Evolutionary conservation across 495 filamentous ascomycete species (phyloP).

Genomic region (Podospora pseudoanserina): DNA sequence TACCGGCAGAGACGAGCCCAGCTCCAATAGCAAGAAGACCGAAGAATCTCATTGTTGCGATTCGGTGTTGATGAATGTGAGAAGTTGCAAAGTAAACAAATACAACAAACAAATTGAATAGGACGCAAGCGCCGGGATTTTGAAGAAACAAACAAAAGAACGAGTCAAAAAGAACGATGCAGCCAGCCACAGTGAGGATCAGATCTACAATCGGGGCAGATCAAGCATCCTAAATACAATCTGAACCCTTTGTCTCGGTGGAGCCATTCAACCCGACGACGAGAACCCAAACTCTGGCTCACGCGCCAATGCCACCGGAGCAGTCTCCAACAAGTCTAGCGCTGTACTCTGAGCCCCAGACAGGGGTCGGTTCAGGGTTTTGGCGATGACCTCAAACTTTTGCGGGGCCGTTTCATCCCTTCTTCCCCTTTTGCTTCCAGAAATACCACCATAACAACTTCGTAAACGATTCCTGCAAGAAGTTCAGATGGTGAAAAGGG

Average conservation of each 20-base stretch:
- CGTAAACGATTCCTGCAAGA: background rate
- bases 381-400: slow-evolving; percentile 1
- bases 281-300: background rate
- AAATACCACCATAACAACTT: background rate
- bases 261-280: background rate
- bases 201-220: background rate
- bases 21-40: slow-evolving; percentile 14
- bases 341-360: too few species aligned
- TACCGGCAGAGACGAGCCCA: slow-evolving; percentile 17
- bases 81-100: background rate
- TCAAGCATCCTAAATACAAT: slow-evolving; percentile 1
- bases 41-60: slow-evolving; percentile 17
- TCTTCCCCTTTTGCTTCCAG: background rate
- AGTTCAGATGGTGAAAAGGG: background rate
- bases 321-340: background rate
- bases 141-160: background rate
- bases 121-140: slow-evolving; percentile 8
- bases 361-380: background rate
- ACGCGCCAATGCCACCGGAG: background rate
- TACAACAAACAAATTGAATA: background rate
- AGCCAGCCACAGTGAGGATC: slow-evolving; percentile 18
- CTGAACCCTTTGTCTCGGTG: background rate
- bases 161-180: slow-evolving; percentile 5
- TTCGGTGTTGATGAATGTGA: background rate
- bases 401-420: slow-evolving; percentile 9